phyloP scores from a whole-genome alignment of 1,284 basidiomycete species.

The Cryptococcus sp. region DNA sequence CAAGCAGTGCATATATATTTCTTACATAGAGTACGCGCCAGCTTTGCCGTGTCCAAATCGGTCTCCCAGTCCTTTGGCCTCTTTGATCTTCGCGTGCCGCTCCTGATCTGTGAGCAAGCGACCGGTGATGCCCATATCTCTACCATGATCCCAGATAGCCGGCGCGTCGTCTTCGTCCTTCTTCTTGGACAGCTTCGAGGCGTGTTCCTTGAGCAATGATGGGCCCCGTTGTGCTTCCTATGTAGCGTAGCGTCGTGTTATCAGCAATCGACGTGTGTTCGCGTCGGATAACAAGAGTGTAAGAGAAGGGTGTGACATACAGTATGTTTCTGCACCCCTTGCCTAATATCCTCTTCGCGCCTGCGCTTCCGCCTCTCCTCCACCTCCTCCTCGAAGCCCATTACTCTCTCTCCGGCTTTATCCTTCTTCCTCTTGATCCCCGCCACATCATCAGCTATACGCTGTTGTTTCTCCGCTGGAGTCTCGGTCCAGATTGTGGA shows the following conservation, averaged over 20 bases:
- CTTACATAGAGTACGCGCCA: slow-evolving; percentile 48
- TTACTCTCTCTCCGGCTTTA: slow-evolving; percentile 33
- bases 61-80: slow-evolving; percentile 75
- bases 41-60: slow-evolving; percentile 65
- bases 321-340: slow-evolving; percentile 75
- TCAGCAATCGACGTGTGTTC: no score
- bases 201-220: slow-evolving; percentile 70
- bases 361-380: slow-evolving; percentile 58
- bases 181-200: slow-evolving; percentile 41
- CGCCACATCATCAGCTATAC: slow-evolving; percentile 79
- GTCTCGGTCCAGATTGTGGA: slow-evolving; percentile 89
- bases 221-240: slow-evolving; percentile 58
- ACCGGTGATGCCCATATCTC: slow-evolving; percentile 83
- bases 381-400: slow-evolving; percentile 54
- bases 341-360: slow-evolving; percentile 67
- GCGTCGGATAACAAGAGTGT: background rate
- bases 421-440: slow-evolving; percentile 75
- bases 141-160: slow-evolving; percentile 81
- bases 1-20: background rate
- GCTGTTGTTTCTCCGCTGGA: slow-evolving; percentile 78
- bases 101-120: slow-evolving; percentile 80
- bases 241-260: background rate
- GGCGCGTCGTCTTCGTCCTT: slow-evolving; percentile 59
- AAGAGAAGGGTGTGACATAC: slow-evolving; percentile 56
- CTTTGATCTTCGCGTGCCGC: slow-evolving; percentile 71